These are phyloP conservation scores for Jaapia argillacea DNA, from an alignment of 768 basidiomycete species.

Conservation along the genomic window DNA sequence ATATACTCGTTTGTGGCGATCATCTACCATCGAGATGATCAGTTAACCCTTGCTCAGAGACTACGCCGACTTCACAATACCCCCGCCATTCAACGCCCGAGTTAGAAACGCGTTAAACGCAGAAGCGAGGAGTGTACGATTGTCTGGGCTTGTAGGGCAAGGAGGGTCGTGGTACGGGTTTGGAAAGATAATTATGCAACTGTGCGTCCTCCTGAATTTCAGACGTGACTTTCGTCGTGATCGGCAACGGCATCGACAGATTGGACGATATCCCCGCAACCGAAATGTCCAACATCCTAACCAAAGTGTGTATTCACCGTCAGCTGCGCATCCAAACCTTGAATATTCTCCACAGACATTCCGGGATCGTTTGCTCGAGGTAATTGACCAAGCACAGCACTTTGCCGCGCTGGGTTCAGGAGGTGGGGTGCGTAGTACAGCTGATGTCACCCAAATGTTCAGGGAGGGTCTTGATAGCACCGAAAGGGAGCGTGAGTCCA, in stretches of 20 bases:
- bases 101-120: slow-evolving; percentile 86
- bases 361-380: slow-evolving; percentile 63
- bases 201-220: slow-evolving; percentile 36
- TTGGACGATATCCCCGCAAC: slow-evolving; percentile 66
- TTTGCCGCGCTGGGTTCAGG: slow-evolving; percentile 67
- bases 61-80: slow-evolving; percentile 85
- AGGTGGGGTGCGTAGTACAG: slow-evolving; percentile 36
- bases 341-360: slow-evolving; percentile 45
- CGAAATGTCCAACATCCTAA: slow-evolving; percentile 62
- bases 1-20: slow-evolving; percentile 56
- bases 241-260: slow-evolving; percentile 37
- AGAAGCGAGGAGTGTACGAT: slow-evolving; percentile 75
- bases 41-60: too few relatives aligned
- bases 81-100: slow-evolving; percentile 61
- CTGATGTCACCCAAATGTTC: slow-evolving; percentile 62
- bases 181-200: slow-evolving; percentile 75
- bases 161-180: slow-evolving; percentile 91
- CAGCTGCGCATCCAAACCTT: neutral
- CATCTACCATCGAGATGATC: too few relatives aligned
- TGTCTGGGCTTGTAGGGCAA: slow-evolving; percentile 76
- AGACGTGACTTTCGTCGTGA: neutral
- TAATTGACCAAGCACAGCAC: slow-evolving; percentile 83
- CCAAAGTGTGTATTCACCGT: slow-evolving; percentile 36
- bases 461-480: slow-evolving; percentile 89
- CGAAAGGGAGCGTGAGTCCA: slow-evolving; percentile 83